Evolutionary conservation across 108 stramenopile genomes (phyloP), one percentile per base, ranked within the genome.

Genomic region (Skeletonema menzelii): DNA sequence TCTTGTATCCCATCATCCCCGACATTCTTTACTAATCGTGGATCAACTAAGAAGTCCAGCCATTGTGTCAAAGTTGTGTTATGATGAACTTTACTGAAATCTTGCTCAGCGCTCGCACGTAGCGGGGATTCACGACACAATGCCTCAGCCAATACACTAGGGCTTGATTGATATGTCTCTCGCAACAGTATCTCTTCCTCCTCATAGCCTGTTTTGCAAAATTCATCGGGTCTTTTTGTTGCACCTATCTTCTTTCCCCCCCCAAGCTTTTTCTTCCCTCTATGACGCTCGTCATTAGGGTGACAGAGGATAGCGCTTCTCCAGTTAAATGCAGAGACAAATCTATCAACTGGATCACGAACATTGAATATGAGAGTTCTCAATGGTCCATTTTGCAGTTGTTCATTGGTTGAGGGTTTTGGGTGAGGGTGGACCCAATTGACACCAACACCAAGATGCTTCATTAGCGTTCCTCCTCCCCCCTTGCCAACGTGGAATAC

Each of bases 261-360:
- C n/a, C 4, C 19, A 5, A 47, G 0, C 4, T 20, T 22, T 19
- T 32, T 22, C 40, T 27, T 49, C 8, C 28, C 28, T 3, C 17
- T 14, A 2, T 35, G 32, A 17, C 72, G 72, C 6, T n/a, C 59
- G 56, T 73, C 72, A 40, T 64, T 24, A 0, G 72, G 72, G 42
- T 55, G 61, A 27, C 72, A 73, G 5, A 65, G 26, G 13, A 44
- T 14, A 5, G 38, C 40, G 17, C 28, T 38, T n/a, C 72, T 35
- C 72, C 72, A 73, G 8, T 44, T 66, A 20, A 87, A 86, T 34
- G 86, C 74, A 3, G 83, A 84, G 1, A 90, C 73, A 7, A 84
- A 70, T 56, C 89, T 76, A 37, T 87, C 85, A 11, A 80, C 79
- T 3, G 83, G 84, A 76, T 90, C 89, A 11, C 89, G 80, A 14